Percentiles rank a stretch among this genome's conserved stretches.
Conservation (phyloP, 805 yeast genomes). For the Teunomyces tritomae region DNA sequence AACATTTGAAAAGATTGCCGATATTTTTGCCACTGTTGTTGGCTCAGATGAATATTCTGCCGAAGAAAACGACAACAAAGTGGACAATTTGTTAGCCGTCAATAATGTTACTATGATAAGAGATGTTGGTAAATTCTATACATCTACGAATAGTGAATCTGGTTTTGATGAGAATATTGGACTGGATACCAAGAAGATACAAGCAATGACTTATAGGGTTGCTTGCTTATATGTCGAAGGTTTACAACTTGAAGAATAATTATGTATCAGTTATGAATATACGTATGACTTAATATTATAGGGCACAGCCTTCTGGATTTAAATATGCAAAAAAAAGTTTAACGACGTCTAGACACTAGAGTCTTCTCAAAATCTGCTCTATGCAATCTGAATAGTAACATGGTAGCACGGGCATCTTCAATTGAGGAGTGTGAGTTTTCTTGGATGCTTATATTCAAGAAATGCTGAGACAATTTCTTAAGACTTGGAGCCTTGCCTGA, state of each 20-base stretch:
- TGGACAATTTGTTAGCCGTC: conserved; percentile 16
- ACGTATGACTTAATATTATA: conserved; percentile 1
- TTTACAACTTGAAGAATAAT: conserved; percentile 29
- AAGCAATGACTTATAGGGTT: conserved; percentile 36
- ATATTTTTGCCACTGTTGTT: conserved; percentile 17
- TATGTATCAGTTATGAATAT: background rate
- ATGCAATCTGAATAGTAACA: conserved; percentile 68
- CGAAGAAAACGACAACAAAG: conserved; percentile 11
- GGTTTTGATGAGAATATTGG: conserved; percentile 9
- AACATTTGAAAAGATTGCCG: conserved; percentile 25
- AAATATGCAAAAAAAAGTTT: background rate
- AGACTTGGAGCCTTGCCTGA: conserved; percentile 72
- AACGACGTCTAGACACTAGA: background rate
- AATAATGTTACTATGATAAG: conserved; percentile 12
- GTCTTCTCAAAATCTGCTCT: conserved; percentile 57
- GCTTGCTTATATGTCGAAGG: conserved; percentile 38
- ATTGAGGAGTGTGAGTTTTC: conserved; percentile 78
- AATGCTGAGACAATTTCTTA: conserved; percentile 58
- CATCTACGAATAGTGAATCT: conserved; percentile 10
- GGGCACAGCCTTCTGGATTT: background rate
- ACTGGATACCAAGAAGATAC: conserved; percentile 19
- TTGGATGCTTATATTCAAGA: conserved; percentile 64
- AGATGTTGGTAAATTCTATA: conserved; percentile 5
- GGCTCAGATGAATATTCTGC: conserved; percentile 12
- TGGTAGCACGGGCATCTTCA: conserved; percentile 87